Base-by-base conservation (phyloP, 2,329 filamentous ascomycete genomes). In the Scedosporium boydii region DNA sequence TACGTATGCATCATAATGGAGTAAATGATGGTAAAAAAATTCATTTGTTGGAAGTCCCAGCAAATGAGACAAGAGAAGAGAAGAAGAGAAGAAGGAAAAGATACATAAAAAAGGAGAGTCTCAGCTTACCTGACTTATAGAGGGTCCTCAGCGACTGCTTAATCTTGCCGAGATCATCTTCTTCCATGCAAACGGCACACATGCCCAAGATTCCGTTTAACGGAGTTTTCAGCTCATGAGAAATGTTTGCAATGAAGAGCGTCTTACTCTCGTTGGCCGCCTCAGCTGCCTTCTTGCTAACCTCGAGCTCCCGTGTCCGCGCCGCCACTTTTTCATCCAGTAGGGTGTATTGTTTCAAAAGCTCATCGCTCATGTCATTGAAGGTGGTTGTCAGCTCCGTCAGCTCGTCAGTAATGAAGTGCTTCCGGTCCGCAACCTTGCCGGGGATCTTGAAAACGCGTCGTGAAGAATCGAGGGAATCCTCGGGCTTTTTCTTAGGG, bases 191-290 rank as follows among this genome's bases (percentile, higher is more conserved):
- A 0, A 96, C 89, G 0, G 91, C 89, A 67, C 89, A 93, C 88
- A 97, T 95, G 64, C 95, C 95, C 69, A 99, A 80, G 58, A 98
- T 97, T 12, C 93, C 95, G 70, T 98, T 98, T 63, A 98, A 81
- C 0, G 95, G 95, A 1, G 95, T 99, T 71, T 96, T 96, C 42
- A 99, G 80, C 73, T 98, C 85, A 68, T 87, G 85, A 1, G 86
- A 88, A 59, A 98, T 96, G 69, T 98, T 98, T 18, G 95, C 95
- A 66, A 99, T 96, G 76, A 98, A 98, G 7, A 98, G 80, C 0
- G 95, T 98, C 77, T 99, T 99, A 80, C 91, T 96, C 75, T 96
- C 90, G 69, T 96, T 97, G 3, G 93, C 93, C n/a, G 90, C 89
- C 73, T 96, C 93, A 1, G 93, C 93, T 1, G 91, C 91, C 75